A percentile compares a stretch with the other conserved stretches of the same genome.
Conservation (phyloP, 495 filamentous ascomycete species). For the Sporormia fimetaria region DNA sequence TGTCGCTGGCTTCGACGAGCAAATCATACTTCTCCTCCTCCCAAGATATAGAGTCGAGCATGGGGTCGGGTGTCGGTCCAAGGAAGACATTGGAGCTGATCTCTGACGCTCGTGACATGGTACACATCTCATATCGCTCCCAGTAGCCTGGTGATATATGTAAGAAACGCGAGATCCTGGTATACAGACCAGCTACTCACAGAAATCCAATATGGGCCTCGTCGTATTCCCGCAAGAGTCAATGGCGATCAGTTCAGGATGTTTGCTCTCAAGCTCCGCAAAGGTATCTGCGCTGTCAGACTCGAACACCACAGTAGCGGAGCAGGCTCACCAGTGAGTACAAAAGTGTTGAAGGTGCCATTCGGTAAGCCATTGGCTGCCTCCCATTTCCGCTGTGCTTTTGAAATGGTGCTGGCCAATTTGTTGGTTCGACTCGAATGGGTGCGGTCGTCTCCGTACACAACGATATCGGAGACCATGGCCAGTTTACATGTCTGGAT, state of each 20-base stretch:
- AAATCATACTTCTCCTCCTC: constrained; percentile 47
- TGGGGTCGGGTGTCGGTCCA: constrained; percentile 71
- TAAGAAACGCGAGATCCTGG: not conserved
- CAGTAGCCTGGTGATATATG: constrained; percentile 49
- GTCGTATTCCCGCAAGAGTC: constrained; percentile 63
- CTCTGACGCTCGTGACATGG: constrained; percentile 81
- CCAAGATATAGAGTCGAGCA: constrained; percentile 25
- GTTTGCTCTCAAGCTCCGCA: constrained; percentile 57
- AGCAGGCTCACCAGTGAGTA: constrained; percentile 48
- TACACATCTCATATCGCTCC: constrained; percentile 84
- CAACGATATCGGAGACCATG: constrained; percentile 76
- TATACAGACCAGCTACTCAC: constrained; percentile 34
- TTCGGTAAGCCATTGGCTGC: constrained; percentile 42
- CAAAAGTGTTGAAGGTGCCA: constrained; percentile 69
- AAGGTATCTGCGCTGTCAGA: constrained; percentile 46
- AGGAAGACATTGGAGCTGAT: constrained; percentile 83
- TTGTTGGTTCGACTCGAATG: constrained; percentile 45
- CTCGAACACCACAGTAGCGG: not conserved
- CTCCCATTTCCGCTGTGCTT: constrained; percentile 66
- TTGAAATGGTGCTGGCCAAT: constrained; percentile 58
- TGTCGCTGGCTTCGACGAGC: constrained; percentile 75
- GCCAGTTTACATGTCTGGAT: constrained; percentile 88
- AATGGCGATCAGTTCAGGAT: constrained; percentile 58
- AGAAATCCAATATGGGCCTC: constrained; percentile 78
- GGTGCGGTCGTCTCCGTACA: constrained; percentile 66